A percentile compares a stretch with the other conserved stretches of the same genome.
Conservation (phyloP, 257 asterid species). For the Echites panduratus region DNA sequence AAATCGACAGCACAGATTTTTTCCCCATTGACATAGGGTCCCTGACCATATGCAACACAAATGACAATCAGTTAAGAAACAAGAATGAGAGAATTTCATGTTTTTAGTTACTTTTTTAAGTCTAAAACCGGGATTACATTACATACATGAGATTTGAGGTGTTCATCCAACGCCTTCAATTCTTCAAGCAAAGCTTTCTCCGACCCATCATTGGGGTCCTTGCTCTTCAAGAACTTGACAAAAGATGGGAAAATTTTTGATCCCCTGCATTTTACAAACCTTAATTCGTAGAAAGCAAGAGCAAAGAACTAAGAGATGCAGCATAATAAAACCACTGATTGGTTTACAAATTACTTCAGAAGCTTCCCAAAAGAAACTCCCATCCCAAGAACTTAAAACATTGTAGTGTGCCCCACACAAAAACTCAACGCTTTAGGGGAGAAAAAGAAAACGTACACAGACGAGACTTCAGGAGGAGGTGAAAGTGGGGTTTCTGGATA, state of each 20-base stretch:
- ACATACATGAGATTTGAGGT: slow-evolving; percentile 57
- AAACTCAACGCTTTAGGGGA: background rate
- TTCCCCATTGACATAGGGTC: slow-evolving; percentile 61
- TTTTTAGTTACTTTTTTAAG: background rate
- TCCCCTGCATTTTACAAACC: slow-evolving; percentile 35
- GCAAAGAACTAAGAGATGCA: background rate
- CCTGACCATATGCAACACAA: slow-evolving; percentile 29
- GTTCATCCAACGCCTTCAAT: slow-evolving; percentile 67
- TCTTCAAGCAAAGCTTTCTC: slow-evolving; percentile 64
- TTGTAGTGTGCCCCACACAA: background rate
- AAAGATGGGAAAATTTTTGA: slow-evolving; percentile 62
- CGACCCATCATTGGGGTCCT: slow-evolving; percentile 65
- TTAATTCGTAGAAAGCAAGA: background rate
- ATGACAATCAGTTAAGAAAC: background rate
- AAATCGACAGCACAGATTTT: slow-evolving; percentile 59
- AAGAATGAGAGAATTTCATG: background rate
- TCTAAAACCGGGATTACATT: background rate
- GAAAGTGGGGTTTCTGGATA: slow-evolving; percentile 60
- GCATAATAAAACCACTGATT: background rate
- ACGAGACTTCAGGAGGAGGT: slow-evolving; percentile 51
- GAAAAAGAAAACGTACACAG: slow-evolving; percentile 44
- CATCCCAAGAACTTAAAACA: no score
- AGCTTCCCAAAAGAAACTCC: no score
- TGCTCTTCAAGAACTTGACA: slow-evolving; percentile 66
- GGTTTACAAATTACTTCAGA: no score